These are phyloP conservation scores for Aspergillus bombycis DNA, from an alignment of 2,329 filamentous ascomycete genomes.

Conservation along the genomic window DNA sequence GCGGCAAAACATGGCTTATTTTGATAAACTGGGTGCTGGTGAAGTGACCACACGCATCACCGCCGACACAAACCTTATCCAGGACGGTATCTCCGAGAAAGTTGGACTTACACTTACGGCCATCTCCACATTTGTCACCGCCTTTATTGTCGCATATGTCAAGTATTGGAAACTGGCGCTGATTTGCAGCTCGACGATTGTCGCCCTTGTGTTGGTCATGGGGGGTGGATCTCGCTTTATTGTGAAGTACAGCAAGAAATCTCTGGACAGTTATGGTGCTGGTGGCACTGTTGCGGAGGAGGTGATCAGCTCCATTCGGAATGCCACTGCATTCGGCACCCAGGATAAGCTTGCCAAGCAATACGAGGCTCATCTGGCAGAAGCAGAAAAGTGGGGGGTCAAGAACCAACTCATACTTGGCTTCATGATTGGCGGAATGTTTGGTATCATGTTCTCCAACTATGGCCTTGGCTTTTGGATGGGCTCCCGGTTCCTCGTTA, in stretches of 20 bases:
- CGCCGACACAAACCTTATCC: conserved; percentile 88
- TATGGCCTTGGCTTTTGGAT: conserved; percentile 90
- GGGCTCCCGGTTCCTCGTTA: conserved; percentile 74
- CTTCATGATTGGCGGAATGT: conserved; percentile 81
- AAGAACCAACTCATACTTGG: conserved; percentile 73
- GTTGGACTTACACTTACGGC: conserved; percentile 76
- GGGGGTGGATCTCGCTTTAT: conserved; percentile 73
- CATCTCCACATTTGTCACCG: conserved; percentile 79
- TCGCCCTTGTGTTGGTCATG: conserved; percentile 79
- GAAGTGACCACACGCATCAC: conserved; percentile 95
- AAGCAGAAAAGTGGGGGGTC: conserved; percentile 75
- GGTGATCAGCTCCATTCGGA: conserved; percentile 90
- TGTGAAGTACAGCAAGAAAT: conserved; percentile 77
- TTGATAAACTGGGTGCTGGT: conserved; percentile 88
- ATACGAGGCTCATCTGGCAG: conserved; percentile 75
- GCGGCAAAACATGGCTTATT: conserved; percentile 87
- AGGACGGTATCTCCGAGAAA: conserved; percentile 93
- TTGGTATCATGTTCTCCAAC: conserved; percentile 81
- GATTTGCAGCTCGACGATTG: conserved; percentile 79
- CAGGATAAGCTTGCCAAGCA: conserved; percentile 87
- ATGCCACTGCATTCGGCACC: conserved; percentile 88
- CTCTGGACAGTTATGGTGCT: conserved; percentile 76
- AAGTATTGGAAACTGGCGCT: conserved; percentile 92
- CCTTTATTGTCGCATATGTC: conserved; percentile 87
- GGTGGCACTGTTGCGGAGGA: conserved; percentile 92